Percentiles rank a stretch among this genome's conserved stretches.
phyloP scores from a whole-genome alignment of 768 basidiomycete species.

The Galerina sulciceps region DNA sequence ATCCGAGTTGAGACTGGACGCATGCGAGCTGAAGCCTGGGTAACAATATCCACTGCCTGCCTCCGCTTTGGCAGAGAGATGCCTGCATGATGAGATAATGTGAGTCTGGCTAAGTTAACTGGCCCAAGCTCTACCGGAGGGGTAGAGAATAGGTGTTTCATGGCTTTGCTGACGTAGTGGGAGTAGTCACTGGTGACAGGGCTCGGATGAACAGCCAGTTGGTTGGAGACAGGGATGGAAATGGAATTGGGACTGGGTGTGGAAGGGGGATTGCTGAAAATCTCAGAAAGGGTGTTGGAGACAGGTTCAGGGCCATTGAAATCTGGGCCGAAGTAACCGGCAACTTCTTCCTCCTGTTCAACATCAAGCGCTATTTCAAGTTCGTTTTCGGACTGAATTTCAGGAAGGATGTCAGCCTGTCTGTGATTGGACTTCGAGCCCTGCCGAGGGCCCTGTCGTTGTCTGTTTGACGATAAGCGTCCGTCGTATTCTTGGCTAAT shows the following conservation, averaged over 20 bases:
- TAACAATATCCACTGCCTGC: conserved; percentile 44
- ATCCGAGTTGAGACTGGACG: background rate
- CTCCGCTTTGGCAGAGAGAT: conserved; percentile 42
- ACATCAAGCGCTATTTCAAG: background rate
- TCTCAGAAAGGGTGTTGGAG: conserved; percentile 25
- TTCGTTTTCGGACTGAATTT: background rate
- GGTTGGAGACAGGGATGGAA: conserved; percentile 33
- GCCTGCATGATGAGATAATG: conserved; percentile 37
- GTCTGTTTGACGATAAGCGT: too few relatives aligned
- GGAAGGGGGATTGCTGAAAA: conserved; percentile 21
- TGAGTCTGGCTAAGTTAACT: conserved; percentile 43
- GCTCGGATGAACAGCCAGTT: too few relatives aligned
- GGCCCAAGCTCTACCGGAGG: conserved; percentile 40
- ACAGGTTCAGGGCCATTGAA: conserved; percentile 25
- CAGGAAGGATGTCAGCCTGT: too few relatives aligned
- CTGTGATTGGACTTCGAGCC: too few relatives aligned
- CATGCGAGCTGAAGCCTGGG: background rate
- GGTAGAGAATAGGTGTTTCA: conserved; percentile 26
- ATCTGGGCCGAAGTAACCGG: conserved; percentile 22
- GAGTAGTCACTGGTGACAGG: conserved; percentile 42
- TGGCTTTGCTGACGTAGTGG: conserved; percentile 39
- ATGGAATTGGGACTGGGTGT: background rate
- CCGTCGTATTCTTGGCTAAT: too few relatives aligned
- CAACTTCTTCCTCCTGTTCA: conserved; percentile 18
- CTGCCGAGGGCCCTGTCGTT: too few relatives aligned